Evolutionary conservation across 164 flowering plant species (phyloP).

Genomic region (Vitis labrusca): DNA sequence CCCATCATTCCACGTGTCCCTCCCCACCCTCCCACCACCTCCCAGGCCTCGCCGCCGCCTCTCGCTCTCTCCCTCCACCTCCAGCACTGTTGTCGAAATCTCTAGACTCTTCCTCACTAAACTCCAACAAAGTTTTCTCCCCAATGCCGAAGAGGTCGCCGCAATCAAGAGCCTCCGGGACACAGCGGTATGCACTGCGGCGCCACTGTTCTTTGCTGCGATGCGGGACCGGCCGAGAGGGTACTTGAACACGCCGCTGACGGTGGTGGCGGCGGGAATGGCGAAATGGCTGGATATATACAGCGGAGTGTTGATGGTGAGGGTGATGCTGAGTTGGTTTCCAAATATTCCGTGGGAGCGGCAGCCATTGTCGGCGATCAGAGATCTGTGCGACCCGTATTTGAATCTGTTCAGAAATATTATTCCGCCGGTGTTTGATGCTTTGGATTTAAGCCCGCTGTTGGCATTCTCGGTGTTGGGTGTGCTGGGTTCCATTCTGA

Average conservation of each 20-base stretch:
- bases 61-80: too few relatives aligned
- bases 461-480: slow-evolving; percentile 86
- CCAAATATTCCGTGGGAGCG: slow-evolving; percentile 96
- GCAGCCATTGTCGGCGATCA: slow-evolving; percentile 82
- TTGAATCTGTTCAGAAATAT: slow-evolving; percentile 80
- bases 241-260: slow-evolving; percentile 63
- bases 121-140: too few relatives aligned
- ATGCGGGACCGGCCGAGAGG: slow-evolving; percentile 40
- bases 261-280: slow-evolving; percentile 86
- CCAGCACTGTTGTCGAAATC: too few relatives aligned
- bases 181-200: slow-evolving; percentile 27
- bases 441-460: slow-evolving; percentile 83
- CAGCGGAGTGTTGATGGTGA: slow-evolving; percentile 81
- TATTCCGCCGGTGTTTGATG: slow-evolving; percentile 78
- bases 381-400: slow-evolving; percentile 93
- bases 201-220: slow-evolving; percentile 76
- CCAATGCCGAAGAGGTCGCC: too few relatives aligned
- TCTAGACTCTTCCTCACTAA: too few relatives aligned
- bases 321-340: slow-evolving; percentile 98
- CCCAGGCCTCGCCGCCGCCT: too few relatives aligned
- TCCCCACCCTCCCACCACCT: too few relatives aligned
- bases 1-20: too few relatives aligned
- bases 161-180: too few relatives aligned
- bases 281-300: slow-evolving; percentile 91
- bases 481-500: slow-evolving; percentile 53